Percentiles rank a stretch among this genome's conserved stretches.
Evolutionary conservation across 1,284 basidiomycete species (phyloP).

Genomic region (Apiotrichum gracile): DNA sequence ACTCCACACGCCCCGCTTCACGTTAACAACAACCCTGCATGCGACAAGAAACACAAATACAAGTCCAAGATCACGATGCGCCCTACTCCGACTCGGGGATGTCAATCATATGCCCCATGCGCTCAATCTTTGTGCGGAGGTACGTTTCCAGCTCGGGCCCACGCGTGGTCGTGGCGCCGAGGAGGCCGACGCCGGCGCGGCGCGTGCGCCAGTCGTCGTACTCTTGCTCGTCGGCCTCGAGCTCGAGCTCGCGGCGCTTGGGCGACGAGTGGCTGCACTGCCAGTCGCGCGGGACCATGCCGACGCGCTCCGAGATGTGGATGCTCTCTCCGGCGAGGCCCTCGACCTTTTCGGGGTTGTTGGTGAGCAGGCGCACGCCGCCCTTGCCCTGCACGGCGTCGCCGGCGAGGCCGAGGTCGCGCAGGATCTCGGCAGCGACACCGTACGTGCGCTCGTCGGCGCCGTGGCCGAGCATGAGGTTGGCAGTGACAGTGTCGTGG

Average conservation of each 20-base stretch:
- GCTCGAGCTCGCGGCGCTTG: slow-evolving; percentile 18
- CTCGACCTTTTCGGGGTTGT: slow-evolving; percentile 95
- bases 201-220: slow-evolving; percentile 51
- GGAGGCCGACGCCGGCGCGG: slow-evolving; percentile 68
- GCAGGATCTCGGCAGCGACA: slow-evolving; percentile 81
- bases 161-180: slow-evolving; percentile 71
- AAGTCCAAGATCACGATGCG: slow-evolving; percentile 2
- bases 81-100: slow-evolving; percentile 13
- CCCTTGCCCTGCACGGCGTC: slow-evolving; percentile 53
- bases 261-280: slow-evolving; percentile 34
- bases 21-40: background rate
- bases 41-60: background rate
- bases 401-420: slow-evolving; percentile 72
- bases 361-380: slow-evolving; percentile 80
- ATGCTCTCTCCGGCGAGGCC: slow-evolving; percentile 81
- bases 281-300: slow-evolving; percentile 95
- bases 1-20: background rate
- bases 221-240: slow-evolving; percentile 36
- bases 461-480: slow-evolving; percentile 87
- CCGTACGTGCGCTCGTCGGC: slow-evolving; percentile 94
- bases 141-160: slow-evolving; percentile 93
- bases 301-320: slow-evolving; percentile 72
- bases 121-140: slow-evolving; percentile 85
- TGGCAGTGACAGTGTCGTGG: slow-evolving; percentile 96
- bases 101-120: slow-evolving; percentile 77